phyloP scores from a whole-genome alignment of 495 filamentous ascomycete species.

The Chlorociboria aeruginascens region DNA sequence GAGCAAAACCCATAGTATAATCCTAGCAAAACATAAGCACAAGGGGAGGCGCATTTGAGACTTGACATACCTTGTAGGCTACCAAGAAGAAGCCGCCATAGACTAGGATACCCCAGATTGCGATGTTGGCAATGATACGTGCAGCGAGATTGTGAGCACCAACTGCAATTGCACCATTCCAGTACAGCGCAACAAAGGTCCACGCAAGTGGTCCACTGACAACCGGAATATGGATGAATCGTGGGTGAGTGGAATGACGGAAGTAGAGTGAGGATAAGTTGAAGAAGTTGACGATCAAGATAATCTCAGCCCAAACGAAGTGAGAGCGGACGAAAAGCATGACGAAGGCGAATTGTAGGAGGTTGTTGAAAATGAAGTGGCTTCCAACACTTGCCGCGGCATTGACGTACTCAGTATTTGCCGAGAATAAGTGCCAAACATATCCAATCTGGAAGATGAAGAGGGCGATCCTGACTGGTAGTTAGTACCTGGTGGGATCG shows the following conservation, averaged over 20 bases:
- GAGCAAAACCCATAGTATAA: constrained; percentile 68
- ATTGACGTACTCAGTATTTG: constrained; percentile 42
- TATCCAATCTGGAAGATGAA: constrained; percentile 68
- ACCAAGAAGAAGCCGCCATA: constrained; percentile 63
- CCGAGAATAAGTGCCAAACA: constrained; percentile 61
- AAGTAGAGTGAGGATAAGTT: constrained; percentile 70
- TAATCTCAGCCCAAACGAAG: constrained; percentile 60
- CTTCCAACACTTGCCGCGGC: constrained; percentile 65
- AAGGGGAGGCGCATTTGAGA: neutral
- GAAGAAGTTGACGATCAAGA: constrained; percentile 69
- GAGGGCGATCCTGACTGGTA: constrained; percentile 49
- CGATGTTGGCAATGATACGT: constrained; percentile 69
- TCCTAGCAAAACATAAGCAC: constrained; percentile 30
- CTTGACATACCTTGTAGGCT: constrained; percentile 40
- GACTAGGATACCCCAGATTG: constrained; percentile 67
- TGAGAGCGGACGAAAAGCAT: constrained; percentile 68
- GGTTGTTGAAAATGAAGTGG: constrained; percentile 78
- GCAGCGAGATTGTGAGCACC: constrained; percentile 43
- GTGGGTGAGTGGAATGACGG: constrained; percentile 54
- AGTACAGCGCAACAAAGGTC: constrained; percentile 73
- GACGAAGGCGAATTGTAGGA: constrained; percentile 66
- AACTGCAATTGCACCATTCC: constrained; percentile 74
- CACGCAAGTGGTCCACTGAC: constrained; percentile 72
- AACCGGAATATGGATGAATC: constrained; percentile 60
- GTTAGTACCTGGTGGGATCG: neutral